A percentile compares a stretch with the other conserved stretches of the same genome.
These are phyloP conservation scores for Euphrasia confusa DNA, from an alignment of 257 asterid genomes.

Conservation along the genomic window DNA sequence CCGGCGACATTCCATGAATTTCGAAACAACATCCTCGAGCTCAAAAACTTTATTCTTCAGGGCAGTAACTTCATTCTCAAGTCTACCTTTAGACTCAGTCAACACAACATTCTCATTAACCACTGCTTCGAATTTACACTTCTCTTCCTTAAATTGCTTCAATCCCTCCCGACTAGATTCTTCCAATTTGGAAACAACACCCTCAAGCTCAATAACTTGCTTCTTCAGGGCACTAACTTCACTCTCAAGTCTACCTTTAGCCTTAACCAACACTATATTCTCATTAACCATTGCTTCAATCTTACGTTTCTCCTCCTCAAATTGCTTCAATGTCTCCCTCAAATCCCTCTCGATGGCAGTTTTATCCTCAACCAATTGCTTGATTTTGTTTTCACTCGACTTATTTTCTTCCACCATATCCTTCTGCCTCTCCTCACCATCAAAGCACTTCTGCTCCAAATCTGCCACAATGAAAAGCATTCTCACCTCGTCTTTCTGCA, in stretches of 20 bases:
- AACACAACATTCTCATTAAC: conserved; percentile 39
- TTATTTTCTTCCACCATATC: conserved; percentile 47
- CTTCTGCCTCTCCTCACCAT: conserved; percentile 44
- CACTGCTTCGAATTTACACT: conserved; percentile 31
- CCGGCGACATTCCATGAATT: conserved; percentile 30
- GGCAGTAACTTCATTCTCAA: conserved; percentile 32
- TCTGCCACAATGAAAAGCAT: conserved; percentile 35
- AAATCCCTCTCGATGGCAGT: conserved; percentile 38
- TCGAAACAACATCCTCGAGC: conserved; percentile 30
- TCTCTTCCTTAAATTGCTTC: conserved; percentile 35
- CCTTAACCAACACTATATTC: conserved; percentile 38
- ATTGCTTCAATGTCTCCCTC: conserved; percentile 27
- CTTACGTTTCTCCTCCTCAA: conserved; percentile 33
- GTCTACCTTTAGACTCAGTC: conserved; percentile 35
- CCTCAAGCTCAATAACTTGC: conserved; percentile 37
- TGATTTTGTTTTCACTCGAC: conserved; percentile 36
- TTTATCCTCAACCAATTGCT: conserved; percentile 44
- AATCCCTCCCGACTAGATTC: conserved; percentile 25
- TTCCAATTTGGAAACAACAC: conserved; percentile 33
- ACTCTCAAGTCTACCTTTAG: conserved; percentile 31
- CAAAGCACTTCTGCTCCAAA: conserved; percentile 53
- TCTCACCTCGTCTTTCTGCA: conserved; percentile 39
- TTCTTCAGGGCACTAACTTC: conserved; percentile 38
- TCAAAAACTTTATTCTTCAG: conserved; percentile 40
- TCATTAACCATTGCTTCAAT: conserved; percentile 37